Conservation (phyloP, 495 filamentous ascomycete species). For the Penicillium cinerascens region DNA sequence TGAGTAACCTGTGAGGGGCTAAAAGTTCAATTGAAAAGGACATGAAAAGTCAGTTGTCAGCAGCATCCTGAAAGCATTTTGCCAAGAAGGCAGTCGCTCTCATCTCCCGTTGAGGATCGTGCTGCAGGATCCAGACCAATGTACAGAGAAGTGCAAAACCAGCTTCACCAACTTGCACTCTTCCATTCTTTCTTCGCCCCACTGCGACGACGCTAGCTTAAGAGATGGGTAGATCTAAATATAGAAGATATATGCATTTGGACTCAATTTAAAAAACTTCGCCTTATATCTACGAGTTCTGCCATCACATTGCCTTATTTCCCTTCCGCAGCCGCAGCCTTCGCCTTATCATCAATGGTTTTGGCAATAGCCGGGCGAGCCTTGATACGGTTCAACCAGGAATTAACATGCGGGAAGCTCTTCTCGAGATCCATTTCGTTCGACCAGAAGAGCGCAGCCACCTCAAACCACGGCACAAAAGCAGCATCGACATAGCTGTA, state of each 20-base stretch:
- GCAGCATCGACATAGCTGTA: constrained; percentile 46
- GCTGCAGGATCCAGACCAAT: too few species aligned
- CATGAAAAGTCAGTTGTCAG: too few species aligned
- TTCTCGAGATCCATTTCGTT: constrained; percentile 18
- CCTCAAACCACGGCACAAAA: constrained; percentile 44
- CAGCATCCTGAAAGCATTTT: too few species aligned
- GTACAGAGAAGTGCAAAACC: not conserved
- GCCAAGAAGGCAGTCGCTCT: too few species aligned
- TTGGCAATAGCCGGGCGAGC: constrained; percentile 8
- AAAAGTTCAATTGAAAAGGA: too few species aligned
- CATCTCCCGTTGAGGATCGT: too few species aligned
- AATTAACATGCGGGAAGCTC: constrained; percentile 25
- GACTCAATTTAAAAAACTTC: not conserved
- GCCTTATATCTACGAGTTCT: not conserved
- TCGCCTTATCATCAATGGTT: constrained; percentile 3
- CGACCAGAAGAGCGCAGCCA: constrained; percentile 7
- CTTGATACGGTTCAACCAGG: constrained; percentile 33
- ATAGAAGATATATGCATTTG: not conserved
- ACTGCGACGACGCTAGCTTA: too few species aligned
- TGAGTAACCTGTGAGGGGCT: too few species aligned
- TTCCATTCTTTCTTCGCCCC: too few species aligned
- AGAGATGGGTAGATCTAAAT: not conserved
- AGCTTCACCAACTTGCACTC: not conserved
- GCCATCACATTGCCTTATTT: constrained; percentile 1
- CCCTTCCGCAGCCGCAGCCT: not conserved